Conservation (phyloP, 495 filamentous ascomycete species). For the Xanthoparmelia taractica region DNA sequence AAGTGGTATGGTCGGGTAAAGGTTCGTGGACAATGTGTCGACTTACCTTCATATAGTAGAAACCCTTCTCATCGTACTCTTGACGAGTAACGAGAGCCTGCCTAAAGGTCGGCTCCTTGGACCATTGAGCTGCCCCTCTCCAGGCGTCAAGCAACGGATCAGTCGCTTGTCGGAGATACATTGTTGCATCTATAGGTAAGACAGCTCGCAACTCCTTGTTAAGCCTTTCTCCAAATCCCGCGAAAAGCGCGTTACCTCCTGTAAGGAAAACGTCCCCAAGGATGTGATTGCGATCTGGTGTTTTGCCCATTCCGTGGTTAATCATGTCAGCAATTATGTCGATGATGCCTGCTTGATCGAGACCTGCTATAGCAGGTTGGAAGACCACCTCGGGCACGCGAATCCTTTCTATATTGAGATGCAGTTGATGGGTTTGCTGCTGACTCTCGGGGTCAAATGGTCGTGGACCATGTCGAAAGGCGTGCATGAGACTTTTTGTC, state of each 20-base stretch:
- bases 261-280: slow-evolving; percentile 87
- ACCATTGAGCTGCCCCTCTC: slow-evolving; percentile 85
- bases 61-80: slow-evolving; percentile 78
- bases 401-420: slow-evolving; percentile 94
- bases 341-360: slow-evolving; percentile 88
- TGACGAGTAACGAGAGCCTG: slow-evolving; percentile 52
- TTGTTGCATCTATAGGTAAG: slow-evolving; percentile 56
- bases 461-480: slow-evolving; percentile 78
- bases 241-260: slow-evolving; percentile 83
- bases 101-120: slow-evolving; percentile 31
- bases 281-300: slow-evolving; percentile 52
- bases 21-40: not conserved
- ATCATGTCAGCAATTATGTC: slow-evolving; percentile 85
- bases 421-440: slow-evolving; percentile 76
- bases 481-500: slow-evolving; percentile 82
- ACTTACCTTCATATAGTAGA: slow-evolving; percentile 75
- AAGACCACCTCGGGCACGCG: slow-evolving; percentile 93
- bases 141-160: slow-evolving; percentile 81
- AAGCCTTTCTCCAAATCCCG: slow-evolving; percentile 79
- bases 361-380: slow-evolving; percentile 86
- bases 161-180: slow-evolving; percentile 60
- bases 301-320: slow-evolving; percentile 60
- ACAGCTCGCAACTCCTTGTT: slow-evolving; percentile 60
- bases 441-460: slow-evolving; percentile 76
- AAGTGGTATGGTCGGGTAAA: not conserved